Conservation (phyloP, 2,329 filamentous ascomycete genomes). For the Leptosphaerulina australis region DNA sequence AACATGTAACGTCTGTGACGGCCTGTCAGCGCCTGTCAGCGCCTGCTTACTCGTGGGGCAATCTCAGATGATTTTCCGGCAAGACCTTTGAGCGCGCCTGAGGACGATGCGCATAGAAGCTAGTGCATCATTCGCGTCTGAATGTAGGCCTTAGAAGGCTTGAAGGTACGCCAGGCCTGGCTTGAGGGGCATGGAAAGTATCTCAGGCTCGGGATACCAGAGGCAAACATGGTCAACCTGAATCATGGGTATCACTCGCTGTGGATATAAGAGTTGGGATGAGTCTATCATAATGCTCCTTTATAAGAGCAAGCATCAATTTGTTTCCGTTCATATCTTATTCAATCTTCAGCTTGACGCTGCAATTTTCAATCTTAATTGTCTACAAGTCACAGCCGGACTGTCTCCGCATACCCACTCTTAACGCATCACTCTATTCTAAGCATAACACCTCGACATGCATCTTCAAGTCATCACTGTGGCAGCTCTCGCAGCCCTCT, state of each 20-base stretch:
- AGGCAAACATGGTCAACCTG: background rate
- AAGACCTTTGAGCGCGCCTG: constrained; percentile 7
- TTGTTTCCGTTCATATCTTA: constrained; percentile 6
- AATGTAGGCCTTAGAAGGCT: constrained; percentile 10
- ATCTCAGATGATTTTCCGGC: constrained; percentile 1
- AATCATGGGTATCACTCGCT: background rate
- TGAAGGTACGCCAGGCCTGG: constrained; percentile 3
- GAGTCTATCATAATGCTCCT: constrained; percentile 18
- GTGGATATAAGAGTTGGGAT: constrained; percentile 13
- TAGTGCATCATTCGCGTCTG: constrained; percentile 19
- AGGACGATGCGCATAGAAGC: constrained; percentile 16
- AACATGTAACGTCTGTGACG: constrained; percentile 23
- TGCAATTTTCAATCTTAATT: constrained; percentile 23
- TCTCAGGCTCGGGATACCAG: background rate
- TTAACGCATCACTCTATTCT: constrained; percentile 8
- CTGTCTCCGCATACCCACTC: constrained; percentile 25
- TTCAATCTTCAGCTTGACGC: constrained; percentile 39
- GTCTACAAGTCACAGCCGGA: constrained; percentile 30
- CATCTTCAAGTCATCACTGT: constrained; percentile 36
- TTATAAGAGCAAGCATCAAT: constrained; percentile 27
- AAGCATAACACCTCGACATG: constrained; percentile 28
- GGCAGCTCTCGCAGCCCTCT: constrained; percentile 36
- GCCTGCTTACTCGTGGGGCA: constrained; percentile 24
- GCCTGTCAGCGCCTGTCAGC: constrained; percentile 8
- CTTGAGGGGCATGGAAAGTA: constrained; percentile 6